These are phyloP conservation scores for Mortierella sp. DNA, from an alignment of 371 early-diverging fungal species.

Conservation along the genomic window DNA sequence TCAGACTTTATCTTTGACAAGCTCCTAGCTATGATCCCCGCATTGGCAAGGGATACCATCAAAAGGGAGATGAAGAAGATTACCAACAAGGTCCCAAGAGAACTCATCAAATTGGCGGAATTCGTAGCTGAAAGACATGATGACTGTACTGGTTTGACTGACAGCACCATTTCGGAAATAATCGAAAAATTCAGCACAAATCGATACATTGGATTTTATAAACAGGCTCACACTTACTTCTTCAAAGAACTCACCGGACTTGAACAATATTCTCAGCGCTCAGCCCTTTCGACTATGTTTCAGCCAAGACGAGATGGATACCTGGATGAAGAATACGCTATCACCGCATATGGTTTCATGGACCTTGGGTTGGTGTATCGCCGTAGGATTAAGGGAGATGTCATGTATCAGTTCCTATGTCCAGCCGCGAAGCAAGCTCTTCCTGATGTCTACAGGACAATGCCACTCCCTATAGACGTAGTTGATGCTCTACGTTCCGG, in stretches of 20 bases:
- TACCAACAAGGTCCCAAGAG: constrained; percentile 32
- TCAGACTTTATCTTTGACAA: constrained; percentile 16
- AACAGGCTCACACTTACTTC: constrained; percentile 1
- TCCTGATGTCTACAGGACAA: constrained; percentile 19
- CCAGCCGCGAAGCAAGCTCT: constrained; percentile 26
- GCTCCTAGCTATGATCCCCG: constrained; percentile 6
- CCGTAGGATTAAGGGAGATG: neutral
- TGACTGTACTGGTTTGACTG: too few relatives aligned
- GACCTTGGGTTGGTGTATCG: constrained; percentile 32
- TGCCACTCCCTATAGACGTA: constrained; percentile 17
- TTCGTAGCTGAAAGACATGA: neutral
- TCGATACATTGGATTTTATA: constrained; percentile 5
- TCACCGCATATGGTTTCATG: constrained; percentile 15
- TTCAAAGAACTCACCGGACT: neutral
- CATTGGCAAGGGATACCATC: constrained; percentile 14
- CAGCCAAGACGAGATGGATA: constrained; percentile 13
- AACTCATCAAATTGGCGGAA: constrained; percentile 16
- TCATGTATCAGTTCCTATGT: constrained; percentile 20
- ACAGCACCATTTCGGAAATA: too few relatives aligned
- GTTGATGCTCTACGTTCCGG: neutral
- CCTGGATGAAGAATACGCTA: constrained; percentile 8
- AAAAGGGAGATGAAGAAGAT: constrained; percentile 20
- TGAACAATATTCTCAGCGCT: constrained; percentile 22
- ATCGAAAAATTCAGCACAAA: constrained; percentile 1
- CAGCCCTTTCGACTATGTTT: constrained; percentile 26